These are phyloP conservation scores for Marasmius fiardii DNA, from an alignment of 1,284 basidiomycete species.

Conservation along the genomic window DNA sequence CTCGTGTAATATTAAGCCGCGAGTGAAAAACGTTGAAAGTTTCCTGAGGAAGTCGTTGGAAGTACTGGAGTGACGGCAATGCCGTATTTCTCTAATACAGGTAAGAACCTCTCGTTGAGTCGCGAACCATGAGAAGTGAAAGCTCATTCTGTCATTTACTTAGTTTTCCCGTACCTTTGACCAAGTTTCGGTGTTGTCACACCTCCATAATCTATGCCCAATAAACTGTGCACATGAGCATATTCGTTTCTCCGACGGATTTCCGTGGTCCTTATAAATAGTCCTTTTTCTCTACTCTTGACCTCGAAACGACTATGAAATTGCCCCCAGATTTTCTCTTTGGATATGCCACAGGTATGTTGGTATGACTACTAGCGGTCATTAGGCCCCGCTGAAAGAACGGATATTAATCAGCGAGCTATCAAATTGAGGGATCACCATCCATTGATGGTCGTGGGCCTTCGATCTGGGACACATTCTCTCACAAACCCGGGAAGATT, in stretches of 20 bases:
- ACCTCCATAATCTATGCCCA: too few species aligned
- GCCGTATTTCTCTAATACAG: neutral
- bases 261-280: neutral
- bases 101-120: too few species aligned
- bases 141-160: too few species aligned
- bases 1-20: constrained; percentile 1
- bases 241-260: neutral
- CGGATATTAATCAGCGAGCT: constrained; percentile 38
- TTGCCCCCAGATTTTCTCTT: constrained; percentile 60
- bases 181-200: too few species aligned
- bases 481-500: constrained; percentile 61
- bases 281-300: neutral
- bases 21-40: neutral
- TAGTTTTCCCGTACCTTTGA: too few species aligned
- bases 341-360: constrained; percentile 68
- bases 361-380: constrained; percentile 2
- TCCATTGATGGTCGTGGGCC: constrained; percentile 54
- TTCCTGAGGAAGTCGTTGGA: neutral
- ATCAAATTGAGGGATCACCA: constrained; percentile 68
- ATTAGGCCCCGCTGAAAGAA: neutral
- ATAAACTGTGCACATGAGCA: too few species aligned
- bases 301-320: constrained; percentile 16
- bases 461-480: constrained; percentile 76
- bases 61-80: neutral
- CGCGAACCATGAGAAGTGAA: too few species aligned